phyloP scores from a whole-genome alignment of 345 rosid species.

The Bretschneidera sinensis region DNA sequence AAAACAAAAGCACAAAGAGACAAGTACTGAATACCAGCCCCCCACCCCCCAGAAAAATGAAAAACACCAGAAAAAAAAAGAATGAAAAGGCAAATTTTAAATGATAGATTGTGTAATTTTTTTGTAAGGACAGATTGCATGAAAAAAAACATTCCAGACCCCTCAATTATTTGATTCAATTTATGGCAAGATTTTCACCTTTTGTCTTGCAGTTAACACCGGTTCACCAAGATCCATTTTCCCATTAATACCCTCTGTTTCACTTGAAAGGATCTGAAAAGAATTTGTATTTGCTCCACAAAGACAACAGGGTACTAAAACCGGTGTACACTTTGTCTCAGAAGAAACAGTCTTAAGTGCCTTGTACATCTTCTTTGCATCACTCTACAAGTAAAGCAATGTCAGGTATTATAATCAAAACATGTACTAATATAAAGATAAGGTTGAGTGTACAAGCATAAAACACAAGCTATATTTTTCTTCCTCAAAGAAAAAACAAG shows the following conservation, averaged over 20 bases:
- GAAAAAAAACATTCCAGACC: conserved; percentile 3
- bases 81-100: no score
- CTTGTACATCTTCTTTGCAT: conserved; percentile 62
- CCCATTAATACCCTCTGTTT: conserved; percentile 28
- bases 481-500: no score
- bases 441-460: no score
- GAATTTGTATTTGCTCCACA: conserved; percentile 52
- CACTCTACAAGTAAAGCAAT: conserved; percentile 34
- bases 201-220: conserved; percentile 35
- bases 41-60: no score
- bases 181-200: conserved; percentile 41
- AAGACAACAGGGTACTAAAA: conserved; percentile 39
- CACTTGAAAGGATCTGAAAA: conserved; percentile 47
- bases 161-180: conserved; percentile 17
- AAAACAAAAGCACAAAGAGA: no score
- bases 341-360: conserved; percentile 39
- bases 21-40: no score
- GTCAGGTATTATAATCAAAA: no score
- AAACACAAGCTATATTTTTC: no score
- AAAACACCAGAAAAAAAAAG: no score
- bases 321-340: conserved; percentile 30
- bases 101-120: no score
- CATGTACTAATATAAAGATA: no score
- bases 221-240: conserved; percentile 30
- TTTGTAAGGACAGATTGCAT: background rate